phyloP scores from a whole-genome alignment of 805 yeast species.

The Wickerhamiella slavikovae region DNA sequence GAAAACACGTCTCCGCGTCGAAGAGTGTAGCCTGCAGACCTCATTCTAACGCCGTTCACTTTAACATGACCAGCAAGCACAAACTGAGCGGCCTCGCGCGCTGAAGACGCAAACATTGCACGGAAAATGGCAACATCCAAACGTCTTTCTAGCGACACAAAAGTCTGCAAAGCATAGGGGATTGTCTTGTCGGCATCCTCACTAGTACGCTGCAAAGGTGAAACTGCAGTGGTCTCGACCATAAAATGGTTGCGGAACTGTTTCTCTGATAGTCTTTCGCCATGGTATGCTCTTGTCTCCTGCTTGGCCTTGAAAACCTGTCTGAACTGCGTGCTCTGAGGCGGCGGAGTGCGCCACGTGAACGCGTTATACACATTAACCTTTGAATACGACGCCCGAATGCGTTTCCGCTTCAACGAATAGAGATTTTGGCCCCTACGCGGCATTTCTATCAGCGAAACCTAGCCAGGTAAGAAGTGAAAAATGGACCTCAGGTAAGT shows the following conservation, averaged over 20 bases:
- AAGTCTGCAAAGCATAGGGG: slow-evolving; percentile 77
- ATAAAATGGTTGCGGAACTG: slow-evolving; percentile 59
- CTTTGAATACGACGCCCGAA: slow-evolving; percentile 84
- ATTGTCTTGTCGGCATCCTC: slow-evolving; percentile 29
- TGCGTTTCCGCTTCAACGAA: slow-evolving; percentile 19
- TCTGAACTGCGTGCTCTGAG: slow-evolving; percentile 45
- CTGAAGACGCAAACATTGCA: slow-evolving; percentile 79
- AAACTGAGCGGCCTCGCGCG: slow-evolving; percentile 84
- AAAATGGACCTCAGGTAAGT: slow-evolving; percentile 1
- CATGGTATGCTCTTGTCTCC: slow-evolving; percentile 89
- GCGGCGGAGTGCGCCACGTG: slow-evolving; percentile 26
- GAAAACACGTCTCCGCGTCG: slow-evolving; percentile 72
- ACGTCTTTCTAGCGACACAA: slow-evolving; percentile 70
- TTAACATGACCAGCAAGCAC: slow-evolving; percentile 60
- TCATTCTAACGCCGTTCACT: slow-evolving; percentile 66
- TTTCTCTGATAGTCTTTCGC: slow-evolving; percentile 74
- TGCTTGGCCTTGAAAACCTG: slow-evolving; percentile 83
- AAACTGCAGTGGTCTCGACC: slow-evolving; percentile 57
- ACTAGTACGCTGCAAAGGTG: slow-evolving; percentile 50
- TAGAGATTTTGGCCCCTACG: slow-evolving; percentile 14
- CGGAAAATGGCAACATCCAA: slow-evolving; percentile 81
- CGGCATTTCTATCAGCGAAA: too few relatives aligned
- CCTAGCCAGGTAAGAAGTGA: too few relatives aligned
- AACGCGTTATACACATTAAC: slow-evolving; percentile 74
- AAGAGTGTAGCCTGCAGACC: slow-evolving; percentile 60